Conservation (phyloP, 331 rosid genomes). For the Rosa hybrid region DNA sequence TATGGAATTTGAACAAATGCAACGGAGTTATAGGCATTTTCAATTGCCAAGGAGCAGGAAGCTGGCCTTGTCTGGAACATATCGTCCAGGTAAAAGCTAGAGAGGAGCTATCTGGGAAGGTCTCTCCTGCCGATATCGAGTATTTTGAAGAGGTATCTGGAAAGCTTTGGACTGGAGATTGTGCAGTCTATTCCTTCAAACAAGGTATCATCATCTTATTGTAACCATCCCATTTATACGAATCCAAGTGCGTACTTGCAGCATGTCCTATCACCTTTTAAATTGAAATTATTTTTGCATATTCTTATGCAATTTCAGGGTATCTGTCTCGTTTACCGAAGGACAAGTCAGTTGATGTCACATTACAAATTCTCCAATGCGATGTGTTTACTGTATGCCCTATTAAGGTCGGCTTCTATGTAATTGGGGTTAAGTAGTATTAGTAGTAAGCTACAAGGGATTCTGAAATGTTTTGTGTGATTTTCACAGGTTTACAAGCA, state of each 20-base stretch:
- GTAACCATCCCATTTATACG: background rate
- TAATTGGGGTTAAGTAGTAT: background rate
- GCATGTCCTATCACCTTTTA: background rate
- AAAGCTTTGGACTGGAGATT: conserved; percentile 38
- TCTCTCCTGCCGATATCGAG: conserved; percentile 39
- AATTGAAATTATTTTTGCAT: background rate
- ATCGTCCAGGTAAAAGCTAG: conserved; percentile 5
- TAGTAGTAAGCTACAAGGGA: background rate
- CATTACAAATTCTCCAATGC: conserved; percentile 32
- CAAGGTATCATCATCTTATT: conserved; percentile 17
- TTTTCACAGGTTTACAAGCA: conserved; percentile 32
- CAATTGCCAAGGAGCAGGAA: conserved; percentile 55
- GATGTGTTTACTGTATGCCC: conserved; percentile 39
- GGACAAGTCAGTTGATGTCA: conserved; percentile 23
- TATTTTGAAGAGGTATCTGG: conserved; percentile 41
- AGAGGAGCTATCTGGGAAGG: conserved; percentile 27
- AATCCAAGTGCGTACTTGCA: background rate
- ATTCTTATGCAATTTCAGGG: conserved; percentile 22
- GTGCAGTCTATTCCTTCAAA: conserved; percentile 39
- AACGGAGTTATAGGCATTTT: conserved; percentile 50
- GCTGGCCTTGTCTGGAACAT: conserved; percentile 32
- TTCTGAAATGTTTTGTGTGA: background rate
- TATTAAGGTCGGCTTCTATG: conserved; percentile 32
- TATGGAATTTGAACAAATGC: conserved; percentile 51
- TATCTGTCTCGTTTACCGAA: conserved; percentile 31